phyloP scores from a whole-genome alignment of 257 asterid species.

The Anisodus tanguticus region DNA sequence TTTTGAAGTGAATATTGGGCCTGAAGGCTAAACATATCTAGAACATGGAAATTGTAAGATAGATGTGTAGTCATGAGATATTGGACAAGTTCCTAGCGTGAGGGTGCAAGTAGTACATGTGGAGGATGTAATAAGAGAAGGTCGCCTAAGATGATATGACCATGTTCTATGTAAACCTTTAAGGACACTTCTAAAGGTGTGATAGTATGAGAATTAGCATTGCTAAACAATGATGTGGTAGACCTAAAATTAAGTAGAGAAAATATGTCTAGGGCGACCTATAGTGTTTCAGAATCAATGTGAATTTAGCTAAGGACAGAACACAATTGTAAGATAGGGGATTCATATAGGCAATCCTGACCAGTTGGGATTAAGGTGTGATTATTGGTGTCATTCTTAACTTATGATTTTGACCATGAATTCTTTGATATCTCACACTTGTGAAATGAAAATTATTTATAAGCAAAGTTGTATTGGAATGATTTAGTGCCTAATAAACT shows the following conservation, averaged over 20 bases:
- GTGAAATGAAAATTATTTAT: background rate
- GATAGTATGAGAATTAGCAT: background rate
- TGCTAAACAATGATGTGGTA: background rate
- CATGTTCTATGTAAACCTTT: background rate
- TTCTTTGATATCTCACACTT: background rate
- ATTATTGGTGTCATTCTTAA: background rate
- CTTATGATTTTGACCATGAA: background rate
- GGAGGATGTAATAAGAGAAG: constrained; percentile 6
- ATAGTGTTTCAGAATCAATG: background rate
- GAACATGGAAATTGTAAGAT: background rate
- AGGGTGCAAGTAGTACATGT: constrained; percentile 8
- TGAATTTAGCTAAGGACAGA: background rate
- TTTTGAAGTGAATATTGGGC: background rate
- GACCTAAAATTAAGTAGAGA: background rate
- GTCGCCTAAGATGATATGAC: background rate
- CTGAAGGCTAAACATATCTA: background rate
- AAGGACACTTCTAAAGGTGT: background rate
- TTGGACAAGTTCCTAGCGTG: background rate
- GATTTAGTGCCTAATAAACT: background rate
- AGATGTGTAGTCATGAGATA: background rate
- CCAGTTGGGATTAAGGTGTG: background rate
- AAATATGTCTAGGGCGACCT: background rate
- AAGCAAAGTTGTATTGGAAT: constrained; percentile 11
- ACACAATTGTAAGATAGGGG: constrained; percentile 18
- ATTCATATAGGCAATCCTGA: background rate